Percentiles rank a stretch among this genome's conserved stretches.
phyloP scores from a whole-genome alignment of 768 basidiomycete species.

The Mycena belliarum region DNA sequence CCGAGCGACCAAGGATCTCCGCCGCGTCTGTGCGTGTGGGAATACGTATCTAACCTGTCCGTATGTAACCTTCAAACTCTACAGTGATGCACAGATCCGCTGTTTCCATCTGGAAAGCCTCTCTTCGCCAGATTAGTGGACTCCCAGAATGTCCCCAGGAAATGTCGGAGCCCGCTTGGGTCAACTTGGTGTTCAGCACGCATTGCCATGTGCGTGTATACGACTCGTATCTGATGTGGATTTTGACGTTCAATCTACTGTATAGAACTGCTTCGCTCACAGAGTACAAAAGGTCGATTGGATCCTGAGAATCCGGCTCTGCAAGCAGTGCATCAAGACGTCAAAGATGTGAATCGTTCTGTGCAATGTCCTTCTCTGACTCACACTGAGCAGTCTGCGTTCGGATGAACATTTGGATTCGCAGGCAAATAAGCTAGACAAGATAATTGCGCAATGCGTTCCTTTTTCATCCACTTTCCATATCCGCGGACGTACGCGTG shows the following conservation, averaged over 20 bases:
- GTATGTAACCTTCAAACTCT: not conserved
- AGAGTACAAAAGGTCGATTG: conserved; percentile 29
- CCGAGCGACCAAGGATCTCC: conserved; percentile 33
- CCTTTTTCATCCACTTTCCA: conserved; percentile 24
- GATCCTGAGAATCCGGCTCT: conserved; percentile 27
- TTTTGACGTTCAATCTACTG: not conserved
- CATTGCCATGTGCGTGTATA: conserved; percentile 31
- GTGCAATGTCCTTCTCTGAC: not conserved
- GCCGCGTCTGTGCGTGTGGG: conserved; percentile 20
- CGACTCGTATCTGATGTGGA: not conserved
- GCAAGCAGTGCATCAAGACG: conserved; percentile 27
- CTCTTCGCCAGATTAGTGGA: conserved; percentile 22
- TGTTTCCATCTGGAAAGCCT: conserved; percentile 28
- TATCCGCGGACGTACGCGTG: not conserved
- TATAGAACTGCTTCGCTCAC: conserved; percentile 26
- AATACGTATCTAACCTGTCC: not conserved
- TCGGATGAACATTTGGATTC: conserved; percentile 17
- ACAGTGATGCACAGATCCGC: conserved; percentile 17
- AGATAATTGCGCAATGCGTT: conserved; percentile 24
- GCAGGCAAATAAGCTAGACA: conserved; percentile 8
- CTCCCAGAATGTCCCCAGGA: conserved; percentile 29
- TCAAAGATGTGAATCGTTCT: not conserved
- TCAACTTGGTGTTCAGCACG: conserved; percentile 28
- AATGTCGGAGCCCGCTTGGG: conserved; percentile 32
- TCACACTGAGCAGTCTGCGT: conserved; percentile 9